A percentile compares a stretch with the other conserved stretches of the same genome.
Conservation (phyloP, 345 rosid species). For the Acer negundo region DNA sequence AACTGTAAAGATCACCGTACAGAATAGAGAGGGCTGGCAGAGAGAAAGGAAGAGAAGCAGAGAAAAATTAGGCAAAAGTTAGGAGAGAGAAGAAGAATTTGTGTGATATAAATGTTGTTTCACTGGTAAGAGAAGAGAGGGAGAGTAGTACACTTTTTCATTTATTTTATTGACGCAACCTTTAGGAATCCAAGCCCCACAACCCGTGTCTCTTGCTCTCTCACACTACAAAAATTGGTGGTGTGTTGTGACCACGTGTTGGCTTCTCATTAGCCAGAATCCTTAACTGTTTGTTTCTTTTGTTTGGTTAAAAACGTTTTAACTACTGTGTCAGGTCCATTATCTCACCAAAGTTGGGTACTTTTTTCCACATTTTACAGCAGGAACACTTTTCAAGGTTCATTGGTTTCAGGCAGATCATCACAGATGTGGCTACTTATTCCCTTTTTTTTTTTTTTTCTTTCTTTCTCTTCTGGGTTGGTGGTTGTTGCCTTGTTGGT, state of each 20-base stretch:
- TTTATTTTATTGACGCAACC: conserved; percentile 22
- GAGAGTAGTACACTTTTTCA: conserved; percentile 15
- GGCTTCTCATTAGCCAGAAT: not conserved
- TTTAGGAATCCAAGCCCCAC: conserved; percentile 30
- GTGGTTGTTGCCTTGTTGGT: not conserved
- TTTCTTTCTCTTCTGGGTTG: not conserved
- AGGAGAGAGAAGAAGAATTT: conserved; percentile 21
- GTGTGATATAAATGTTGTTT: conserved; percentile 26
- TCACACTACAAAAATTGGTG: not conserved
- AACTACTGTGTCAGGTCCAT: not conserved
- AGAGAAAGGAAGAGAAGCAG: conserved; percentile 12
- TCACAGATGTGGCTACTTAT: not conserved
- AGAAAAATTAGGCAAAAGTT: conserved; percentile 28
- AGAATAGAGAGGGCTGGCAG: not conserved
- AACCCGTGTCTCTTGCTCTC: conserved; percentile 23
- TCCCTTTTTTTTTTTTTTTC: not conserved
- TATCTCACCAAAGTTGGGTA: not conserved
- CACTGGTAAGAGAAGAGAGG: conserved; percentile 7
- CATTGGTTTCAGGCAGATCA: not conserved
- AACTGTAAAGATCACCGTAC: not conserved
- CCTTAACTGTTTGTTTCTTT: conserved; percentile 15
- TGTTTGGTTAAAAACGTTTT: conserved; percentile 16
- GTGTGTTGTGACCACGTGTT: not conserved
- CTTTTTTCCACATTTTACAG: not conserved
- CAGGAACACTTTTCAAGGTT: not conserved